These are phyloP conservation scores for Artomyces pyxidatus DNA, from an alignment of 768 basidiomycete genomes.

Conservation along the genomic window DNA sequence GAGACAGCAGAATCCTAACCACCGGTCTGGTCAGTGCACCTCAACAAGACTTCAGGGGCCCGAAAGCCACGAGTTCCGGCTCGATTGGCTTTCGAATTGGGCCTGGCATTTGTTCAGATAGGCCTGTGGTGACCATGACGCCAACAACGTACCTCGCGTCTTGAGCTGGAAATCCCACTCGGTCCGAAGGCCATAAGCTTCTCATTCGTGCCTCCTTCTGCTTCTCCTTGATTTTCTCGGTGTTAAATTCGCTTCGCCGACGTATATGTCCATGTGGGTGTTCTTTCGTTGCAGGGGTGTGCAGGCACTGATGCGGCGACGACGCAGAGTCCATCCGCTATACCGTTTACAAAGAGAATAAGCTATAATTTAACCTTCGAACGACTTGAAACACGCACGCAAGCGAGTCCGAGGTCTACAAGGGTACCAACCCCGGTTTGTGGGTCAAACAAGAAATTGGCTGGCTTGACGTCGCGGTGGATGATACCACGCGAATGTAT, in stretches of 20 bases:
- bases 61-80: conserved; percentile 96
- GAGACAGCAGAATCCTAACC: conserved; percentile 40
- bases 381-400: conserved; percentile 40
- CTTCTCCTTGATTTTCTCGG: conserved; percentile 42
- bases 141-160: conserved; percentile 49
- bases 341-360: neutral
- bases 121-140: conserved; percentile 1
- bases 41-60: conserved; percentile 92
- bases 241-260: conserved; percentile 35
- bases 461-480: conserved; percentile 96
- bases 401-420: conserved; percentile 94
- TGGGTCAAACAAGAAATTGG: conserved; percentile 93
- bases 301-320: conserved; percentile 59
- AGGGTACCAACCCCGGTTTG: conserved; percentile 75
- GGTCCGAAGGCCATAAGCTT: conserved; percentile 47
- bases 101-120: conserved; percentile 32
- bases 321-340: conserved; percentile 51
- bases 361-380: neutral
- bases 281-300: conserved; percentile 54
- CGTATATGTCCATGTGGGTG: conserved; percentile 63
- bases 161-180: conserved; percentile 71
- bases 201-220: conserved; percentile 55
- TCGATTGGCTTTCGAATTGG: conserved; percentile 85
- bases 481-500: conserved; percentile 83
- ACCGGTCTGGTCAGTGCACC: conserved; percentile 88